A percentile compares a stretch with the other conserved stretches of the same genome.
Evolutionary conservation across 1,284 basidiomycete genomes (phyloP).

Genomic region (Fistulina hepatica): DNA sequence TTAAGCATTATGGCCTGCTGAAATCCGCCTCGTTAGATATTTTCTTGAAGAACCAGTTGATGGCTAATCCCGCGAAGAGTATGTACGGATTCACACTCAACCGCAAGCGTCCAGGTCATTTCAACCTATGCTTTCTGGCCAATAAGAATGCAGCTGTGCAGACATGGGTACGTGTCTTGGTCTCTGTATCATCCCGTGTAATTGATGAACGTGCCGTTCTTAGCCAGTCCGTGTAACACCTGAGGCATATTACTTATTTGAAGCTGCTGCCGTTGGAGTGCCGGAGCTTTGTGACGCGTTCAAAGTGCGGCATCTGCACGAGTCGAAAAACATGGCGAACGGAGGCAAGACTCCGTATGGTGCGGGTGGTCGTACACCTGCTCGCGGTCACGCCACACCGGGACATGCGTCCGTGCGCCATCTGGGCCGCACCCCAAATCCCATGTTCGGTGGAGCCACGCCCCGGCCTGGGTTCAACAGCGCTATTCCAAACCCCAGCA

Average conservation of each 20-base stretch:
- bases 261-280: conserved; percentile 80
- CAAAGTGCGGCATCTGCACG: conserved; percentile 76
- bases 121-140: conserved; percentile 88
- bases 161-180: conserved; percentile 60
- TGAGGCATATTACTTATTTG: conserved; percentile 83
- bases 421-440: conserved; percentile 61
- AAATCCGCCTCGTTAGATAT: conserved; percentile 41
- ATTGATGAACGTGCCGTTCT: conserved; percentile 10
- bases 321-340: conserved; percentile 62
- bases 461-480: conserved; percentile 5
- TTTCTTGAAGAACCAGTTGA: conserved; percentile 84
- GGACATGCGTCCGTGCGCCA: conserved; percentile 67
- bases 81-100: conserved; percentile 96
- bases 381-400: conserved; percentile 62
- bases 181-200: conserved; percentile 2
- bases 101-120: conserved; percentile 82
- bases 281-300: conserved; percentile 92
- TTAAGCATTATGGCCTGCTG: conserved; percentile 1
- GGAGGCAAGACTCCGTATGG: conserved; percentile 28
- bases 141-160: conserved; percentile 87
- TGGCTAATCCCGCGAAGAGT: conserved; percentile 88
- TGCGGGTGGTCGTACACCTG: conserved; percentile 7
- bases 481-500: conserved; percentile 12
- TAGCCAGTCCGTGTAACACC: conserved; percentile 85
- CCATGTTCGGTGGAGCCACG: conserved; percentile 33